Base-by-base conservation (phyloP, 768 basidiomycete species). In the Hypsizygus marmoreus region DNA sequence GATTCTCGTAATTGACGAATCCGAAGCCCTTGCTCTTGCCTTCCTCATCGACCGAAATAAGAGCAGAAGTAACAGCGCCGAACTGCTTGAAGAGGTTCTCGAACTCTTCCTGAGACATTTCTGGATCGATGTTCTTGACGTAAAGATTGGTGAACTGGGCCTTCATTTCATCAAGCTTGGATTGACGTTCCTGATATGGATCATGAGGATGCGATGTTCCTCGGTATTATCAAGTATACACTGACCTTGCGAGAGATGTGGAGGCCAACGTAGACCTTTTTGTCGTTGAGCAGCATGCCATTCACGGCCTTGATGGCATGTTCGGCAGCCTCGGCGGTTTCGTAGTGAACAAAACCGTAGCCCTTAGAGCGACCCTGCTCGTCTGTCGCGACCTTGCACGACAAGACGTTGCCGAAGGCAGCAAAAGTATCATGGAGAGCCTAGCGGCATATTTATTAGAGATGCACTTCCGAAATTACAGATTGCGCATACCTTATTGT, bases 341-440 rank as follows among this genome's bases (percentile, higher is more conserved):
- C 94, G 70, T 98, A 99, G 68, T 99, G 97, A 46, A 99, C 97
- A 69, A 95, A 99, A 31, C 95, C 97, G 64, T 98, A 99, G 53
- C 97, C 97, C 68, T 91, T 92, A 57, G 94, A 95, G 59, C 87
- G 86, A 47, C 95, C 97, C 53, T 89, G 86, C 64, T 97, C 93
- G 65, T 98, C 97, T 37, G 86, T 88, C 50, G 95, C 97, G 60
- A 99, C 95, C 74, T 99, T 99, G 86, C 97, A 99, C 9, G 95
- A 98, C 55, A 99, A 74, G 56, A 99, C 95, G 59, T 95, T 95
- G 49, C 97, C 97, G 64, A 98, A 99, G 45, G 97, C 95, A 54
- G 93, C 95, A 64, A 99, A 99, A 40, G 97, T 99, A 67, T 99
- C 97, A 66, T 99, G 97, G 50, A 99, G 92, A 55, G 97, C 97